These are phyloP conservation scores for Pyrus bretschneideri DNA, from an alignment of 306 rosid species.

Conservation along the genomic window DNA sequence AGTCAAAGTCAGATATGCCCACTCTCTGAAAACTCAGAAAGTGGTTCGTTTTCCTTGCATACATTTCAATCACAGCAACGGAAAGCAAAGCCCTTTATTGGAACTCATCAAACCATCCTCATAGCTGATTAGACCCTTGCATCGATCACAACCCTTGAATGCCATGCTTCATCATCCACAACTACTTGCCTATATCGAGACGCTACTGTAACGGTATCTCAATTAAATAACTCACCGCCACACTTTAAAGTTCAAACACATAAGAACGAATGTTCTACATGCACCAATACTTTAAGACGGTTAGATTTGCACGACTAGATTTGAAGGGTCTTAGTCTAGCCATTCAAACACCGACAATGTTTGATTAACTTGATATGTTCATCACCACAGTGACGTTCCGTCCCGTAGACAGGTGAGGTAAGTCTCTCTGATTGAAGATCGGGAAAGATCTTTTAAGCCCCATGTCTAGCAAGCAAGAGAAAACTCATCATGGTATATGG, in stretches of 20 bases:
- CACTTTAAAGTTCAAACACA: no score
- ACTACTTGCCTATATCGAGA: fast-evolving
- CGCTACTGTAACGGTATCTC: background rate
- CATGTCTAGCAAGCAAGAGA: background rate
- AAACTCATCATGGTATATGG: constrained; percentile 8
- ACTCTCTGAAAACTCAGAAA: constrained; percentile 39
- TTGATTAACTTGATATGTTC: no score
- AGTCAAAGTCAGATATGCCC: constrained; percentile 58
- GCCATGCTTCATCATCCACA: background rate
- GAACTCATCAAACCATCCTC: constrained; percentile 52
- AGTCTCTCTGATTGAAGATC: background rate
- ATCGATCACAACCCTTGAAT: constrained; percentile 9
- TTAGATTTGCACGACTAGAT: background rate
- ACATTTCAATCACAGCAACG: constrained; percentile 25
- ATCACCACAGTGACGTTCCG: no score
- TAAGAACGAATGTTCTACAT: background rate
- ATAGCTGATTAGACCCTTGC: constrained; percentile 13
- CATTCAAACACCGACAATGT: no score
- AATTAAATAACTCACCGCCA: no score
- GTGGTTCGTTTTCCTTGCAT: constrained; percentile 23
- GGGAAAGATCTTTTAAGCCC: background rate
- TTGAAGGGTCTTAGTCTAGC: no score
- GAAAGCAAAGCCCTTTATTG: constrained; percentile 46
- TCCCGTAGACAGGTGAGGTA: no score
- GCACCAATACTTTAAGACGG: background rate